phyloP scores from a whole-genome alignment of 805 yeast species.

The Teunomyces atbi region DNA sequence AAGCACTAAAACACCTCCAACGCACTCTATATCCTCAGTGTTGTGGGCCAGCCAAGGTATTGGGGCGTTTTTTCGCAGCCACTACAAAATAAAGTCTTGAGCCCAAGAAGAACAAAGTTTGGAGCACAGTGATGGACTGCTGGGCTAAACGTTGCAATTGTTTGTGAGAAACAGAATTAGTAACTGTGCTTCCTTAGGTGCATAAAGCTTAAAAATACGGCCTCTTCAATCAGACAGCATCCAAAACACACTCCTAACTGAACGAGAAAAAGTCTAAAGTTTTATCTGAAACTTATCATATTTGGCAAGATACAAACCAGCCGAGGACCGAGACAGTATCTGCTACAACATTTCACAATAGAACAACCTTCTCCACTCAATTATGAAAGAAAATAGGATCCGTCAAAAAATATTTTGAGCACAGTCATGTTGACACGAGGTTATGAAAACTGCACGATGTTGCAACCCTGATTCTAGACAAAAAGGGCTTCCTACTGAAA shows the following conservation, averaged over 20 bases:
- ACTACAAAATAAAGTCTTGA: background rate
- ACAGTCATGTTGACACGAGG: background rate
- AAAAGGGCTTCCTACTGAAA: background rate
- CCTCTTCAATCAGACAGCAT: no score
- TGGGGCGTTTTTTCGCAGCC: background rate
- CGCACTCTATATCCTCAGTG: background rate
- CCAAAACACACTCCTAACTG: no score
- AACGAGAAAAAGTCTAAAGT: no score
- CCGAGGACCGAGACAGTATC: no score
- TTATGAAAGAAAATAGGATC: background rate
- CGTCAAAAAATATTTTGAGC: background rate
- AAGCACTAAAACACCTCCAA: background rate
- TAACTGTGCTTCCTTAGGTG: background rate
- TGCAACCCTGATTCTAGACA: background rate
- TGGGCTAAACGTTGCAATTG: background rate
- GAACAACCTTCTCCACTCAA: no score
- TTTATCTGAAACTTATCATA: no score
- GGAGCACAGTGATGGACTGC: background rate
- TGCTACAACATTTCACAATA: no score
- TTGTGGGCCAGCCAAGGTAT: no score
- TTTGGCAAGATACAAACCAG: no score
- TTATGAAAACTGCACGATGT: background rate
- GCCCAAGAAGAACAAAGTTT: background rate
- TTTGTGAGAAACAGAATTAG: background rate
- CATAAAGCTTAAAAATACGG: background rate